Percentiles rank a stretch among this genome's conserved stretches.
phyloP scores from a whole-genome alignment of 1,284 basidiomycete genomes.

The Microbotryum silenes-acaulis region DNA sequence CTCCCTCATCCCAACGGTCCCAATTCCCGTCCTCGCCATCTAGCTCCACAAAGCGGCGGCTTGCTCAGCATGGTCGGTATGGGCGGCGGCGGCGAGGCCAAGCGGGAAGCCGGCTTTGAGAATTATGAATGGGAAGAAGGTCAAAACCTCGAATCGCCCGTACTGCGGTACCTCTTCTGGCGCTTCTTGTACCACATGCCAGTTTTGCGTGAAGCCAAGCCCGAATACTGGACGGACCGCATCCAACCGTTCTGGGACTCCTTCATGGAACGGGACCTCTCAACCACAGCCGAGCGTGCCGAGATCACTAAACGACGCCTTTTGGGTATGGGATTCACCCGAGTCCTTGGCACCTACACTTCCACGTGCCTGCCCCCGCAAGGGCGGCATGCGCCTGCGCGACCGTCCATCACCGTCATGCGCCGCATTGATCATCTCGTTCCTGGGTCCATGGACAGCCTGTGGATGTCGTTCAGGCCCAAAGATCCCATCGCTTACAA shows the following conservation, averaged over 20 bases:
- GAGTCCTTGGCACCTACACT: conserved; percentile 26
- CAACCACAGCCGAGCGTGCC: conserved; percentile 20
- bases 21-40: conserved; percentile 18
- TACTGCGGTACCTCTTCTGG: conserved; percentile 23
- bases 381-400: conserved; percentile 6
- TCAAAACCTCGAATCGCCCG: conserved; percentile 8
- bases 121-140: conserved; percentile 16
- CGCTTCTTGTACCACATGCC: conserved; percentile 27
- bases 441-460: conserved; percentile 20
- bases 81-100: conserved; percentile 1
- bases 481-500: conserved; percentile 3
- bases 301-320: conserved; percentile 30
- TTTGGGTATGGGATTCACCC: conserved; percentile 24
- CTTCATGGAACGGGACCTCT: conserved; percentile 25
- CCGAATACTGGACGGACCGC: conserved; percentile 22
- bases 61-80: conserved; percentile 1
- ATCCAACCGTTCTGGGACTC: conserved; percentile 28
- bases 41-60: neutral
- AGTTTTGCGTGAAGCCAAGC: conserved; percentile 13
- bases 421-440: conserved; percentile 21
- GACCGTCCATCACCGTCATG: conserved; percentile 14
- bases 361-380: conserved; percentile 10
- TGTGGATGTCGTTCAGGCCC: conserved; percentile 5
- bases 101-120: conserved; percentile 11
- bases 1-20: conserved; percentile 25